Evolutionary conservation across 768 basidiomycete species (phyloP), one percentile per base, ranked within the genome.

Genomic region (Trametes coccinea): DNA sequence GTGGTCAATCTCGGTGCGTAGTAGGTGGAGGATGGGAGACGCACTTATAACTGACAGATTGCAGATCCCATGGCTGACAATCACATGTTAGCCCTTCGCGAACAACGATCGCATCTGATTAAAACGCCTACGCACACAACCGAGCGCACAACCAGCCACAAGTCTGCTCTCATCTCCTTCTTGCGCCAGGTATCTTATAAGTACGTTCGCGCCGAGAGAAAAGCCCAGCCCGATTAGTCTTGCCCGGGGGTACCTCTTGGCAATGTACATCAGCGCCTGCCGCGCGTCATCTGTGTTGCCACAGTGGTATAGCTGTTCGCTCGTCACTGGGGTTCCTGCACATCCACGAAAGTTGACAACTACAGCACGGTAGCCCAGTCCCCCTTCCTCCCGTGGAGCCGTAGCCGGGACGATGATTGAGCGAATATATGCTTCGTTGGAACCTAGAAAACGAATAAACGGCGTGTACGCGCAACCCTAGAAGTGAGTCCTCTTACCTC

Each of bases 271-370:
- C 51, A 96, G 72, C 2, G 92, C 90, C 62, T 85, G 83, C 27
- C 93, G 86, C 34, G 94, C 78, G 75, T 98, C 96, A 65, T 95
- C 87, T 4, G 95, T 98, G 64, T 92, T 84, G 34, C 89, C 93
- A 11, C 93, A 92, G 44, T 90, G 92, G 75, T 92, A 98, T 41
- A 97, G 76, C 66, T 93, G 88, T 2, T 85, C 83, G 55, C 85
- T 86, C 2, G 92, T 96, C 59, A 98, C 73, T 1, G 90, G 90
- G 27, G 89, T 85, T 39, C 89, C 88, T 52, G 93, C 94, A 75
- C 93, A 95, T 71, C 94, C 94, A 66, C 95, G 84, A 74, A 90
- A 95, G 75, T 96, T 96, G 71, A 95, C 82, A 6, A 97, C 93
- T 10, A 90, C 88, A 4, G 84, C 95, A 58, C 97, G 82, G 73